phyloP scores from a whole-genome alignment of 495 filamentous ascomycete species.

The Pseudomonodictys pantanalensis region DNA sequence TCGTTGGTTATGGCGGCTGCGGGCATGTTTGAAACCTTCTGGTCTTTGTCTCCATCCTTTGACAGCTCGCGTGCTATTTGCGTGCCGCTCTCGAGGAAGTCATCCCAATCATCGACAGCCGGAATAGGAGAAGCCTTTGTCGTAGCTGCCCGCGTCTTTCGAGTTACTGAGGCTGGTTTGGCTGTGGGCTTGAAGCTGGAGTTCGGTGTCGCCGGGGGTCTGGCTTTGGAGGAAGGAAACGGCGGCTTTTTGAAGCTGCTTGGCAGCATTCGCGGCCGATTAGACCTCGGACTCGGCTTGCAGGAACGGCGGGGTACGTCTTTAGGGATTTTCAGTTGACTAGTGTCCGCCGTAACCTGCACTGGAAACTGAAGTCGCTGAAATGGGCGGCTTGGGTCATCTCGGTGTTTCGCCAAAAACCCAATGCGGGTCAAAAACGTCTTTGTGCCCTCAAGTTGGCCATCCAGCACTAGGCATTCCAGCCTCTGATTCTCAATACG shows the following conservation, averaged over 20 bases:
- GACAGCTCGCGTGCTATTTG: conserved; percentile 40
- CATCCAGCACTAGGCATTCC: conserved; percentile 27
- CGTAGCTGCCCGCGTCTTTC: neutral
- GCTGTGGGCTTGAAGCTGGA: conserved; percentile 15
- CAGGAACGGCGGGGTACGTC: neutral
- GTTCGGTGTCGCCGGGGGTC: neutral
- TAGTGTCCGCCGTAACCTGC: conserved; percentile 4
- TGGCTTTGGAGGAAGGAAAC: neutral
- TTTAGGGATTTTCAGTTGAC: neutral
- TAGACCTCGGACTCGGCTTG: conserved; percentile 1
- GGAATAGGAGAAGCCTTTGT: neutral
- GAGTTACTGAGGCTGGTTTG: neutral
- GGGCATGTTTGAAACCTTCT: neutral
- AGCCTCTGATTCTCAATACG: conserved; percentile 8
- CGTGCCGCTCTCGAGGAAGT: conserved; percentile 38
- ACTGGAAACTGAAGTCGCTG: conserved; percentile 27
- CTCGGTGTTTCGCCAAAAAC: conserved; percentile 20
- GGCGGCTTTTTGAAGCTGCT: conserved; percentile 4
- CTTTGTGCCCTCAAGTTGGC: conserved; percentile 19
- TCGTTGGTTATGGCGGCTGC: neutral
- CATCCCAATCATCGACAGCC: conserved; percentile 31
- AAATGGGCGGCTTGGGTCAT: conserved; percentile 11
- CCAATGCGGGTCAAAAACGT: conserved; percentile 12
- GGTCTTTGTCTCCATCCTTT: too few relatives aligned
- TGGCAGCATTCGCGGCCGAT: neutral